Conservation (phyloP, 495 filamentous ascomycete genomes). For the Lindgomyces ingoldianus region DNA sequence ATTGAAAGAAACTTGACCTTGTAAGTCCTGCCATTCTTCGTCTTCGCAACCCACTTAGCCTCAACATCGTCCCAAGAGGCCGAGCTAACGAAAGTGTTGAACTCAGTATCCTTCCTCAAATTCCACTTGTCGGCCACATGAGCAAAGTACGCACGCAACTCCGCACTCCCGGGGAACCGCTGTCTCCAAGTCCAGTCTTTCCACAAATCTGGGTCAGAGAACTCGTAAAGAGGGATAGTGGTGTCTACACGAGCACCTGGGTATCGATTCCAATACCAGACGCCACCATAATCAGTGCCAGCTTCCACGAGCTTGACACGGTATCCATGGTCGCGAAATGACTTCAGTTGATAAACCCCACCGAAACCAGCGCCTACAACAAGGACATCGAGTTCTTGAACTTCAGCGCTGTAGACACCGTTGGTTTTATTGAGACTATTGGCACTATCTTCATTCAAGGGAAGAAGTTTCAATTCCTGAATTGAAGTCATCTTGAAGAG, state of each 20-base stretch:
- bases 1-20: conserved; percentile 6
- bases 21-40: background rate
- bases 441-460: no score
- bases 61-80: conserved; percentile 5
- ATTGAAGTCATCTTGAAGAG: no score
- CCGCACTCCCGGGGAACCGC: conserved; percentile 10
- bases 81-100: conserved; percentile 4
- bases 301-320: conserved; percentile 53
- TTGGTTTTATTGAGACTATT: no score
- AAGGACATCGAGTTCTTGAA: conserved; percentile 31
- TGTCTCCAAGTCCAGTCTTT: conserved; percentile 13
- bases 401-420: background rate
- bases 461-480: no score
- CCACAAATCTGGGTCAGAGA: conserved; percentile 12
- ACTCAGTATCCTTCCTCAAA: conserved; percentile 20
- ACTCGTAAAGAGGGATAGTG: conserved; percentile 10
- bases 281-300: conserved; percentile 52
- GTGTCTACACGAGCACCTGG: conserved; percentile 45
- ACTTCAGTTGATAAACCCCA: conserved; percentile 48
- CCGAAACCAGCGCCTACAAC: conserved; percentile 48
- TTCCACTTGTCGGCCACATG: conserved; percentile 10
- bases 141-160: conserved; percentile 20
- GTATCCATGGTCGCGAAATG: conserved; percentile 47
- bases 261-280: conserved; percentile 59
- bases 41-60: conserved; percentile 5